Percentiles rank a stretch among this genome's conserved stretches.
These are phyloP conservation scores for Pisolithus albus DNA, from an alignment of 768 basidiomycete species.

Conservation along the genomic window DNA sequence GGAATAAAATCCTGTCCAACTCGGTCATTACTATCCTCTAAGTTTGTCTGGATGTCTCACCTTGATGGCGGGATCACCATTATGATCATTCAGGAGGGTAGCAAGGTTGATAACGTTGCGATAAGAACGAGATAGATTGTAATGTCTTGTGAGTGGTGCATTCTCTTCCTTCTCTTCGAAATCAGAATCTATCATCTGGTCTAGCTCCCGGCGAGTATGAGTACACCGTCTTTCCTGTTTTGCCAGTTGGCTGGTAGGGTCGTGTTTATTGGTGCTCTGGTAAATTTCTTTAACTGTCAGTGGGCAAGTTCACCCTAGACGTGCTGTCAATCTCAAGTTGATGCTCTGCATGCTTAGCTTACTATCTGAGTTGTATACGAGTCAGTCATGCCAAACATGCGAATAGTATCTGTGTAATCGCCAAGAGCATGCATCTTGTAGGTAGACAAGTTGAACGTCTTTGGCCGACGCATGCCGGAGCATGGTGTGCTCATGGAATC, in stretches of 20 bases:
- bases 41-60: neutral
- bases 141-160: neutral
- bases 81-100: neutral
- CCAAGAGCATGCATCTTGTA: no score
- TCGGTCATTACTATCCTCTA: constrained; percentile 3
- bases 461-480: no score
- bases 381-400: no score
- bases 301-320: constrained; percentile 30
- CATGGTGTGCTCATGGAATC: no score
- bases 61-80: constrained; percentile 16
- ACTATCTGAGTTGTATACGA: constrained; percentile 29
- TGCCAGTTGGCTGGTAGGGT: neutral
- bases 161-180: neutral
- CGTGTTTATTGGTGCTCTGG: constrained; percentile 4
- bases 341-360: constrained; percentile 1
- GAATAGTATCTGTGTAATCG: no score
- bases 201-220: neutral
- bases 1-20: constrained; percentile 16
- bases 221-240: constrained; percentile 9
- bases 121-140: no score
- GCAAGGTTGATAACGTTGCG: no score
- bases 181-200: neutral
- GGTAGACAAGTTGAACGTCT: no score
- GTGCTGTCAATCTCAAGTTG: neutral
- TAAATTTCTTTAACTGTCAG: constrained; percentile 20